Evolutionary conservation across 2,329 filamentous ascomycete species (phyloP).

Genomic region (Corynespora cassiicola): DNA sequence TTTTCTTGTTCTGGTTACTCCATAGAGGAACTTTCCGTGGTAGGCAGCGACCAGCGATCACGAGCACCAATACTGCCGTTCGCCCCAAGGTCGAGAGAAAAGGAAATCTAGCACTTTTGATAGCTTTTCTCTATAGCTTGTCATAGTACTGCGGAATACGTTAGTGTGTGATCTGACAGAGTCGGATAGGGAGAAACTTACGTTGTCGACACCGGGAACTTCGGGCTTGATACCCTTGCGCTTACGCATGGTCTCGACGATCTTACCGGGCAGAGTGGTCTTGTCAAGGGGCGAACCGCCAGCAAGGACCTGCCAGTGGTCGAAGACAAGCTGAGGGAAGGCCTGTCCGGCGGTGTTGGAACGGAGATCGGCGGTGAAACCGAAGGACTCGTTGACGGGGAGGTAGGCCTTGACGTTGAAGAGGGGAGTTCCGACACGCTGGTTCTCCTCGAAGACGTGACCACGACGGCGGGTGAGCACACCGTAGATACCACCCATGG

Average conservation of each 20-base stretch:
- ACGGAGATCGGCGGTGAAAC: constrained; percentile 98
- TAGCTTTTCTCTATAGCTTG: constrained; percentile 80
- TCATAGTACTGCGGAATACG: constrained; percentile 81
- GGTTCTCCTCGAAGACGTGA: constrained; percentile 98
- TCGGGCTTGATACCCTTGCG: constrained; percentile 99
- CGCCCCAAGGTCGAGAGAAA: constrained; percentile 39
- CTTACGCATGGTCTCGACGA: constrained; percentile 93
- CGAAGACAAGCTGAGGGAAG: constrained; percentile 98
- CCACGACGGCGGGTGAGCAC: constrained; percentile 96
- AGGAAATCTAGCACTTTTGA: constrained; percentile 53
- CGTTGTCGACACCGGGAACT: constrained; percentile 92
- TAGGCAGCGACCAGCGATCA: constrained; percentile 41
- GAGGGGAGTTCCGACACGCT: constrained; percentile 96
- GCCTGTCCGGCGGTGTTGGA: constrained; percentile 93
- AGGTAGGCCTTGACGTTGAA: constrained; percentile 99
- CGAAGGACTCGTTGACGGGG: constrained; percentile 96
- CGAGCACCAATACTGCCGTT: constrained; percentile 43
- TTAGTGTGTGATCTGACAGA: constrained; percentile 47
- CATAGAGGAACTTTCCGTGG: constrained; percentile 37
- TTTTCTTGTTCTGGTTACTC: constrained; percentile 43
- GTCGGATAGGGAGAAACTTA: constrained; percentile 63
- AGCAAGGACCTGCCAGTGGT: constrained; percentile 96
- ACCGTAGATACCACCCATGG: constrained; percentile 99
- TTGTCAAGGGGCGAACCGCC: constrained; percentile 90
- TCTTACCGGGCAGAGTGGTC: constrained; percentile 79